Conservation (phyloP, 139 green algal genomes). For the Asterochloris sp. region DNA sequence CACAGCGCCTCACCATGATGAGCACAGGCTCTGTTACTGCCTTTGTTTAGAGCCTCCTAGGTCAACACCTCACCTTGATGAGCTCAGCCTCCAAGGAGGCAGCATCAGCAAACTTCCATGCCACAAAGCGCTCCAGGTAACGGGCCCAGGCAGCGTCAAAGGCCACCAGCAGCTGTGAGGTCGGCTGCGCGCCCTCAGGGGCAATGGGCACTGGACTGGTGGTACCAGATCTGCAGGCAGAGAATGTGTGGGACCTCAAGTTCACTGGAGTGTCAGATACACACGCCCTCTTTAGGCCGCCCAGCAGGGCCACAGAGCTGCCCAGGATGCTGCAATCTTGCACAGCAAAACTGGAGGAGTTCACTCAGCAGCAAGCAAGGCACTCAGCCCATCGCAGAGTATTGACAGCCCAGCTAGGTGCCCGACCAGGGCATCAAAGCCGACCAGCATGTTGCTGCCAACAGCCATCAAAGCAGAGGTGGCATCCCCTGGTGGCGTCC, state of each 20-base stretch:
- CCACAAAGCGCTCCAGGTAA: conserved; percentile 91
- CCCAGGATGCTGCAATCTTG: not conserved
- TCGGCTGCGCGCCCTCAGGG: not conserved
- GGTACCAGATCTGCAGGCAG: not conserved
- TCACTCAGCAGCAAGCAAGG: no score
- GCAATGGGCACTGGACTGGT: not conserved
- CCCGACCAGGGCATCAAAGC: no score
- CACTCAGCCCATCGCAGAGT: no score
- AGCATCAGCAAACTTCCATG: conserved; percentile 87
- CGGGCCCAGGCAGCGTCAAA: conserved; percentile 82
- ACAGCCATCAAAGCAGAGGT: no score
- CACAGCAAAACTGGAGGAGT: not conserved
- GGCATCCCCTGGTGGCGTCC: no score
- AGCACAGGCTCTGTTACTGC: no score
- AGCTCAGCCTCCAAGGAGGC: conserved; percentile 56
- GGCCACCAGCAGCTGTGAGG: not conserved
- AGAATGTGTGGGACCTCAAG: not conserved
- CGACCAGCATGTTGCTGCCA: no score
- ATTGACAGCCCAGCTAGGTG: no score
- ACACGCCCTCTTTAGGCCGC: not conserved
- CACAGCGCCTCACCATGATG: no score
- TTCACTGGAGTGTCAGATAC: not conserved
- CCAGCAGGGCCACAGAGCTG: not conserved
- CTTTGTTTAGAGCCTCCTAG: not conserved
- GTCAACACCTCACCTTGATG: not conserved